Base-by-base conservation (phyloP, 78 protist genomes). In the Dictyostelium firmibasis region DNA sequence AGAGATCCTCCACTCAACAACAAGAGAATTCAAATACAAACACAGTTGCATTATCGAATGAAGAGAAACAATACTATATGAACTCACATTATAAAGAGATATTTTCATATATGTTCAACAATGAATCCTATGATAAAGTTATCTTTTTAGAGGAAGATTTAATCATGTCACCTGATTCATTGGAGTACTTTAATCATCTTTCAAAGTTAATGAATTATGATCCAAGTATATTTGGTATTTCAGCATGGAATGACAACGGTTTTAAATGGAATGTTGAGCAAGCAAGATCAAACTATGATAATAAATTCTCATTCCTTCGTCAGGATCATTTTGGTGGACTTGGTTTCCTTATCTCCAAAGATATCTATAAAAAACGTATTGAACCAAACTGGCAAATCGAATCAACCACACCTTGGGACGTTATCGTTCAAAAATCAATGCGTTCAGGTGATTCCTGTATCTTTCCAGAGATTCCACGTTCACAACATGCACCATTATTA, bases 211-310 rank as follows among this genome's bases (percentile, higher is more conserved):
- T 98, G 50, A 60, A 78, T n/a, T n/a, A 60, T 5, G 98, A 97
- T 29, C 86, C 86, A 7, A 29, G 92, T 18, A 38, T 98, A 1
- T 96, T 77, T 44, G 96, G 98, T 84, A 79, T 97, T 1, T 92
- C 97, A 2, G 97, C 97, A 5, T 98, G 97, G 97, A 98, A 97
- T 74, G 99, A 98, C 89, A 95, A 98, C 75, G 99, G 86, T 23
- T 89, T 36, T 20, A 78, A 44, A 70, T 89, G 86, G 88, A 62
- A 79, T 36, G n/a, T 31, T 36, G 60, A 70, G 1, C 81, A 47
- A 1, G 27, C 31, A 29, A 3, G 47, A 31, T 31, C 64, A 20
- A 44, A 35, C 23, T n/a, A 10, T 14, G 81, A 67, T 0, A 18
- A n/a, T 18, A 67, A 44, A 69, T 89, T 47, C 36, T 13, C 76